These are phyloP conservation scores for Trichoderma endophyticum DNA, from an alignment of 2,329 filamentous ascomycete species.

Conservation along the genomic window DNA sequence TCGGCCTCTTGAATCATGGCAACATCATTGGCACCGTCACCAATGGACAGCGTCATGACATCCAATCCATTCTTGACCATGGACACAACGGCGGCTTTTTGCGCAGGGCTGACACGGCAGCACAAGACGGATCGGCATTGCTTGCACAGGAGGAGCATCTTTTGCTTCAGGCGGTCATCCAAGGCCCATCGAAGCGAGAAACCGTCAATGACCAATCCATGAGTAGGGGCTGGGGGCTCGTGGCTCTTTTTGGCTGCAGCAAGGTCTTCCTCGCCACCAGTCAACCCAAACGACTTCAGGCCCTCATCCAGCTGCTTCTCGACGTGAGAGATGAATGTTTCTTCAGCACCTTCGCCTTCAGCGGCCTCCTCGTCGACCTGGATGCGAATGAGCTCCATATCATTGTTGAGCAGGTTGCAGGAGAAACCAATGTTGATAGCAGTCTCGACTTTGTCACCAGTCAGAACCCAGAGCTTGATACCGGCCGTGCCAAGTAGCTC, in stretches of 20 bases:
- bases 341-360: constrained; percentile 43
- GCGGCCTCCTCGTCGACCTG: constrained; percentile 74
- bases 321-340: constrained; percentile 53
- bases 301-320: constrained; percentile 72
- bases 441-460: constrained; percentile 97
- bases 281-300: constrained; percentile 70
- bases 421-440: constrained; percentile 99
- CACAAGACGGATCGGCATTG: constrained; percentile 95
- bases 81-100: constrained; percentile 93
- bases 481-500: constrained; percentile 85
- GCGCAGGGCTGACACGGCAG: constrained; percentile 92
- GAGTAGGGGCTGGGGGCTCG: constrained; percentile 79
- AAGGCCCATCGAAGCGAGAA: constrained; percentile 89
- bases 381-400: constrained; percentile 93
- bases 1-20: constrained; percentile 98
- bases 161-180: constrained; percentile 77
- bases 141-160: constrained; percentile 93
- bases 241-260: constrained; percentile 76
- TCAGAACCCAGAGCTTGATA: constrained; percentile 98
- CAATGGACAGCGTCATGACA: constrained; percentile 92
- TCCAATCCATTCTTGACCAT: constrained; percentile 95
- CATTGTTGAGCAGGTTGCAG: constrained; percentile 93
- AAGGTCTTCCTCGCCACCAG: constrained; percentile 82
- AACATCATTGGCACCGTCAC: constrained; percentile 92
- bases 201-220: constrained; percentile 92